Conservation (phyloP, 2,329 filamentous ascomycete genomes). For the Hirsutella minnesotensis region DNA sequence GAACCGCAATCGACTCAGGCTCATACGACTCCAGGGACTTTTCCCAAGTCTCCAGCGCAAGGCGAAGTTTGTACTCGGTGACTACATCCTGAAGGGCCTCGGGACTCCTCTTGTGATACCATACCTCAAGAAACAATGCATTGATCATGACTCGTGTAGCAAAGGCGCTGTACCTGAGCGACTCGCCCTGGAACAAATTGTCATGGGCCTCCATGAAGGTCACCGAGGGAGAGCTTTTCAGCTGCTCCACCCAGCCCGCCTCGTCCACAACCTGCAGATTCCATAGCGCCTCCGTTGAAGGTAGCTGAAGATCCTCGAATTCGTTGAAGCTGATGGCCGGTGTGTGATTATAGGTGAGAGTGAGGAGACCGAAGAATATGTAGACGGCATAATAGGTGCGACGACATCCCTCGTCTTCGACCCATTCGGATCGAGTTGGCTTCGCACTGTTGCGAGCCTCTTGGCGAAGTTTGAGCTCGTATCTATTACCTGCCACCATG, state of each 20-base stretch:
- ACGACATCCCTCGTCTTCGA: slow-evolving; percentile 91
- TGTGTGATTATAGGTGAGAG: slow-evolving; percentile 94
- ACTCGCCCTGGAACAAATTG: slow-evolving; percentile 88
- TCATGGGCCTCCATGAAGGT: slow-evolving; percentile 93
- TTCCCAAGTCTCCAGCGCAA: slow-evolving; percentile 98
- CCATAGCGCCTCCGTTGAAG: slow-evolving; percentile 90
- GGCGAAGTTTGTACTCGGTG: slow-evolving; percentile 91
- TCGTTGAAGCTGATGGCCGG: slow-evolving; percentile 97
- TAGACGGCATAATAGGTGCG: slow-evolving; percentile 98
- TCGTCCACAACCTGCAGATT: slow-evolving; percentile 74
- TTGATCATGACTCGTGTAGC: slow-evolving; percentile 98
- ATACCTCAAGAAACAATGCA: slow-evolving; percentile 92
- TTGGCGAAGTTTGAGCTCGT: slow-evolving; percentile 86
- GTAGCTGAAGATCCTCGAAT: slow-evolving; percentile 84
- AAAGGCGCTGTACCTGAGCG: slow-evolving; percentile 86
- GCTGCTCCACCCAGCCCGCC: slow-evolving; percentile 68
- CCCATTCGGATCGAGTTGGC: slow-evolving; percentile 81
- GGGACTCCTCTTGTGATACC: slow-evolving; percentile 98
- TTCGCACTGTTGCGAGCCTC: slow-evolving; percentile 69
- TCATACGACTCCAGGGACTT: slow-evolving; percentile 90
- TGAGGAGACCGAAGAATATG: slow-evolving; percentile 94
- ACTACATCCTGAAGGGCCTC: slow-evolving; percentile 95
- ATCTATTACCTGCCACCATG: slow-evolving; percentile 96
- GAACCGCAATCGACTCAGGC: slow-evolving; percentile 77
- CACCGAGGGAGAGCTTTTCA: slow-evolving; percentile 58